Base-by-base conservation (phyloP, 2,329 filamentous ascomycete genomes). In the Metarhizium humberi region DNA sequence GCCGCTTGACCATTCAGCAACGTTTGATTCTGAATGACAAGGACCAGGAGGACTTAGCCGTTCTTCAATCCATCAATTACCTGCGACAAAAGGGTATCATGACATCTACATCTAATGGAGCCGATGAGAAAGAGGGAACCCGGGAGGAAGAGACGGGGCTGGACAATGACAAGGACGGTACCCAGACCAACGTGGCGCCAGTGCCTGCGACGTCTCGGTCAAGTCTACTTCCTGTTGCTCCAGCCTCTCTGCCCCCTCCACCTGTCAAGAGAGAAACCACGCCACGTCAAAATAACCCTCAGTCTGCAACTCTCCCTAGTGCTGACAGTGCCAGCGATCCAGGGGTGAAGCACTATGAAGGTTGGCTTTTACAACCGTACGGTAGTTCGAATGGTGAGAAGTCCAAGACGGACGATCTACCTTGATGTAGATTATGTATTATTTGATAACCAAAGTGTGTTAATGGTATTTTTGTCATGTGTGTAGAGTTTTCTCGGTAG, bases 1-100 rank as follows among this genome's bases (percentile, higher is more conserved):
- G 84, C 50, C 79, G 80, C 52, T 78, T 86, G 70, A 86, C 84
- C 4, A 77, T 86, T 54, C 79, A 83, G 67, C 84, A 87, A 66
- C 81, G 84, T 46, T 70, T 87, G 54, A 77, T 81, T 56, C 73
- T 86, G 53, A 86, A 86, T 72, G 84, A 86, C 65, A 85, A 85
- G 64, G 81, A 85, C 58, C 82, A 86, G 64, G 82, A 86, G 63
- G 84, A 87, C 64, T 73, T 86, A 61, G 80, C 82, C 8, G 80
- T 86, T 58, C 76, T 87, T 53, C 80, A 84, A 66, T 83, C 81
- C 6, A 82, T 87, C 58, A 80, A 85, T 62, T 84, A 85, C 62
- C 75, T 86, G 57, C 80, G 82, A 60, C 75, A 83, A 48, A 82
- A 78, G 65, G 80, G 80, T n/a, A 66, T 79, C 51, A 73, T 82